Evolutionary conservation across 305 asterid genomes (phyloP).

Genomic region (Fraxinus sp.): DNA sequence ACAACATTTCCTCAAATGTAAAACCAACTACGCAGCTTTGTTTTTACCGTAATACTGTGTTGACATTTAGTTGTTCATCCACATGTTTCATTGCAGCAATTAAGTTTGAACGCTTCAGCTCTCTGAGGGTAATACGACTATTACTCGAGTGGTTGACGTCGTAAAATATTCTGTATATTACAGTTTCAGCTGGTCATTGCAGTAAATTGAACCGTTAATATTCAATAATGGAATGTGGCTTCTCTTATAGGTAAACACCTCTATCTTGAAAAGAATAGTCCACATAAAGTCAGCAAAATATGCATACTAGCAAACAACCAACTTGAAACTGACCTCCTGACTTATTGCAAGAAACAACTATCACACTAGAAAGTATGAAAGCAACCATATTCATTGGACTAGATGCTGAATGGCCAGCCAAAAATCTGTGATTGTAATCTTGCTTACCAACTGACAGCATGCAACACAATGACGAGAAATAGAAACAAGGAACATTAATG

Average conservation of each 20-base stretch:
- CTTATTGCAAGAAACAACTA: slow-evolving; percentile 22
- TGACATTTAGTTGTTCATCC: slow-evolving; percentile 94
- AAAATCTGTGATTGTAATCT: background rate
- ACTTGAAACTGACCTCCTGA: slow-evolving; percentile 23
- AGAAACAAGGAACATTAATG: background rate
- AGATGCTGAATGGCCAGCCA: background rate
- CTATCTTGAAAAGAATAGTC: slow-evolving; percentile 18
- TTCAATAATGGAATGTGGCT: slow-evolving; percentile 24
- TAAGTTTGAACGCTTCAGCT: slow-evolving; percentile 83
- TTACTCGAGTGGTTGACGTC: slow-evolving; percentile 72
- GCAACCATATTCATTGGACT: background rate
- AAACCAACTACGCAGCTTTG: slow-evolving; percentile 2
- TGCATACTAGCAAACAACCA: slow-evolving; percentile 19
- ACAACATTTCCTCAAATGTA: slow-evolving; percentile 2
- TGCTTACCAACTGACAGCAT: background rate
- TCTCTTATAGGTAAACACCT: background rate
- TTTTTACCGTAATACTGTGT: slow-evolving; percentile 83
- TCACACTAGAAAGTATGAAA: slow-evolving; percentile 11
- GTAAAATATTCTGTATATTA: background rate
- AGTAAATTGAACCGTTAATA: slow-evolving; percentile 43
- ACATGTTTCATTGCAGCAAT: slow-evolving; percentile 94
- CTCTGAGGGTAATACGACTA: slow-evolving; percentile 84
- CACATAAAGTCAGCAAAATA: slow-evolving; percentile 21
- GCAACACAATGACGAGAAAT: background rate
- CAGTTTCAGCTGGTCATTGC: slow-evolving; percentile 29